These are phyloP conservation scores for Cucurbita pepo DNA, from an alignment of 306 rosid species.

Conservation along the genomic window DNA sequence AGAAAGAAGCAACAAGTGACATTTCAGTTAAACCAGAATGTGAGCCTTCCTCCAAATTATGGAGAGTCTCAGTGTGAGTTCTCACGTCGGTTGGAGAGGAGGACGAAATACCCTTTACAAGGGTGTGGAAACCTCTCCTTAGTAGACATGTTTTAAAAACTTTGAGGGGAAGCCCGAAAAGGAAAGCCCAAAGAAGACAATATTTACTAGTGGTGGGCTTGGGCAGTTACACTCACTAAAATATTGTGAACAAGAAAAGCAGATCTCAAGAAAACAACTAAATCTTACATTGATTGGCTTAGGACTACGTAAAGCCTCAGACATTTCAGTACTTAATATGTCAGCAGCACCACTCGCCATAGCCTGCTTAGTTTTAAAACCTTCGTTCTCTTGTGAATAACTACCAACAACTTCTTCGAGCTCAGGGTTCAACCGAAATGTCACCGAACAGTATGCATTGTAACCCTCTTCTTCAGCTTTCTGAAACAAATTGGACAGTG, in stretches of 20 bases:
- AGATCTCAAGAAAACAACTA: constrained; percentile 4
- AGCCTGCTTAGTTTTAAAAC: constrained; percentile 15
- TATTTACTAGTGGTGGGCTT: no score
- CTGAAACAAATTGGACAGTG: constrained; percentile 30
- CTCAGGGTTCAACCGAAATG: constrained; percentile 29
- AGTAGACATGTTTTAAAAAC: no score
- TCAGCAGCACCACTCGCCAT: constrained; percentile 13
- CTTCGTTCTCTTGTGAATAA: constrained; percentile 23
- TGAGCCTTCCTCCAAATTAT: background rate
- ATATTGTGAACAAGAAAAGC: background rate
- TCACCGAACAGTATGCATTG: constrained; percentile 45
- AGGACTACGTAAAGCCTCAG: constrained; percentile 19
- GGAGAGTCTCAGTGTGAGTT: background rate
- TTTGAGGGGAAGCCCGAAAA: no score
- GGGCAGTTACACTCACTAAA: no score
- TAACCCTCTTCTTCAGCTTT: constrained; percentile 55
- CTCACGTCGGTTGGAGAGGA: no score
- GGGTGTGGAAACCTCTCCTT: no score
- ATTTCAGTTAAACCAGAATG: constrained; percentile 13
- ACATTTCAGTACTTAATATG: constrained; percentile 19
- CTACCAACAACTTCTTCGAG: constrained; percentile 16
- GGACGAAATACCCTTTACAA: no score
- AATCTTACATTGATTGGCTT: constrained; percentile 31
- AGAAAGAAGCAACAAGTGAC: background rate
- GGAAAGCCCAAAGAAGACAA: no score